Evolutionary conservation across 805 yeast genomes (phyloP).

Genomic region (Candida odintsovae): DNA sequence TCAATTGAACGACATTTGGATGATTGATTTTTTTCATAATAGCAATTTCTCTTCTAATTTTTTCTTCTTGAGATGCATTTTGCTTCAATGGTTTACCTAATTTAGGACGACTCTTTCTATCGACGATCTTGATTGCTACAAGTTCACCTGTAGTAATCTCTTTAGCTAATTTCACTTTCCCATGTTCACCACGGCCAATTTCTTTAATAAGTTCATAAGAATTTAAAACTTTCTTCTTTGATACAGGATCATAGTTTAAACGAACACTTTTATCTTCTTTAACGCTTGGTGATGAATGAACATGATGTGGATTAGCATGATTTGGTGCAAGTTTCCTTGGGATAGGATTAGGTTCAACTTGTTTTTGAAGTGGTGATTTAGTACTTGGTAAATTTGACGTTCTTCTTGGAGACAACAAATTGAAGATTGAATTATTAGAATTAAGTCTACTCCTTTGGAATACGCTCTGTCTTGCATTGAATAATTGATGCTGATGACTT

Average conservation of each 20-base stretch:
- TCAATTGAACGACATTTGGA: slow-evolving; percentile 83
- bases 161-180: slow-evolving; percentile 90
- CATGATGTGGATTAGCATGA: slow-evolving; percentile 21
- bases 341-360: not conserved
- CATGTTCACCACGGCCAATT: slow-evolving; percentile 95
- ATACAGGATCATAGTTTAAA: slow-evolving; percentile 84
- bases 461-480: slow-evolving; percentile 5
- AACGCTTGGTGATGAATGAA: slow-evolving; percentile 37
- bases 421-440: slow-evolving; percentile 16
- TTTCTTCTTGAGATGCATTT: slow-evolving; percentile 54
- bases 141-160: slow-evolving; percentile 56
- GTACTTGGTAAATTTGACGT: slow-evolving; percentile 7
- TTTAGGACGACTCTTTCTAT: slow-evolving; percentile 57
- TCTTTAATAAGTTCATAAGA: slow-evolving; percentile 85
- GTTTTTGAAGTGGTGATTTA: slow-evolving; percentile 14
- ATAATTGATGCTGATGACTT: slow-evolving; percentile 30
- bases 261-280: slow-evolving; percentile 79
- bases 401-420: slow-evolving; percentile 9
- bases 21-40: slow-evolving; percentile 90
- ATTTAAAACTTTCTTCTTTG: slow-evolving; percentile 75
- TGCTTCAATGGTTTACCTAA: slow-evolving; percentile 43
- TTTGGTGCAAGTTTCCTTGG: slow-evolving; percentile 20
- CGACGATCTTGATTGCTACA: slow-evolving; percentile 93
- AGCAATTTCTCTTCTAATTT: slow-evolving; percentile 80
- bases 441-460: slow-evolving; percentile 5